Evolutionary conservation across 495 filamentous ascomycete genomes (phyloP).

Genomic region (Chaetomium tenue): DNA sequence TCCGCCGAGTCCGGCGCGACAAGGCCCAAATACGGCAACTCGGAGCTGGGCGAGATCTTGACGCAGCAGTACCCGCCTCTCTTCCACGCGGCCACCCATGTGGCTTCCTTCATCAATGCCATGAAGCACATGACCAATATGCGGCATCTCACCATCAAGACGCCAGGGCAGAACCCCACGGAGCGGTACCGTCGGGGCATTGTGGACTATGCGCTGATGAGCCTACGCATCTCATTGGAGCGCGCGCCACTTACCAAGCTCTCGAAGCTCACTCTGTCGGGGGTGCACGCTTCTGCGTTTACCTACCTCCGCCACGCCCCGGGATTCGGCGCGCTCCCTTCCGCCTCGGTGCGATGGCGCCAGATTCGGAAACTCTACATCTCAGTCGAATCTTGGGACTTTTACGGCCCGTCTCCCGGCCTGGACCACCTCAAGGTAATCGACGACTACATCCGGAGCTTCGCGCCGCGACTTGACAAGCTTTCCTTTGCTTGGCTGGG

Average conservation of each 20-base stretch:
- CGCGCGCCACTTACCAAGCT: slow-evolving; percentile 59
- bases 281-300: slow-evolving; percentile 66
- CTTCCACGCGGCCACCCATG: slow-evolving; percentile 82
- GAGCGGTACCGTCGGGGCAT: slow-evolving; percentile 69
- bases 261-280: slow-evolving; percentile 60
- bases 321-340: slow-evolving; percentile 65
- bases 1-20: slow-evolving; percentile 46
- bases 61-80: slow-evolving; percentile 77
- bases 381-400: slow-evolving; percentile 63
- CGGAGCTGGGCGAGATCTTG: slow-evolving; percentile 64
- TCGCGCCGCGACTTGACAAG: slow-evolving; percentile 59
- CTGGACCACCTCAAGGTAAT: slow-evolving; percentile 73
- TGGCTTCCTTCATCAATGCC: slow-evolving; percentile 70
- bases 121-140: slow-evolving; percentile 62
- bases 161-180: slow-evolving; percentile 63
- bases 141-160: slow-evolving; percentile 66
- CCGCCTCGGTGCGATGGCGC: slow-evolving; percentile 62
- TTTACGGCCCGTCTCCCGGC: slow-evolving; percentile 50
- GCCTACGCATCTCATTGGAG: slow-evolving; percentile 72
- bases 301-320: slow-evolving; percentile 65
- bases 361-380: slow-evolving; percentile 69
- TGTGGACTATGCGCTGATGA: slow-evolving; percentile 81
- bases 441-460: slow-evolving; percentile 66
- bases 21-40: slow-evolving; percentile 62
- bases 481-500: slow-evolving; percentile 72